phyloP scores from a whole-genome alignment of 2,329 filamentous ascomycete genomes.

The Paraphoma sp. region DNA sequence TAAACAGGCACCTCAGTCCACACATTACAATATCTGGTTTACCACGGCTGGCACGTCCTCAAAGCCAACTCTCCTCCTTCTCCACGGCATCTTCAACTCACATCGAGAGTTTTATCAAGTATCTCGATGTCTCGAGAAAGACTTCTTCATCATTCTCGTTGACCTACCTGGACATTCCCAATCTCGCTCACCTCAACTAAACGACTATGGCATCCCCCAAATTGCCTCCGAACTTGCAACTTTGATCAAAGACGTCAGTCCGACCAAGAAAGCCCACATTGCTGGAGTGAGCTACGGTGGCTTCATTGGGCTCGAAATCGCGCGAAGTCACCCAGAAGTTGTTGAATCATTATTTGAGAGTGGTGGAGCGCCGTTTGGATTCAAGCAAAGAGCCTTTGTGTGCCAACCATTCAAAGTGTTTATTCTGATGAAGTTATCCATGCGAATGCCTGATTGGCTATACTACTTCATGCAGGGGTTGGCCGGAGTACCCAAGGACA shows the following conservation, averaged over 20 bases:
- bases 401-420: not conserved
- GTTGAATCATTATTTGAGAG: conserved; percentile 13
- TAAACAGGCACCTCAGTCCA: not conserved
- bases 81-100: conserved; percentile 5
- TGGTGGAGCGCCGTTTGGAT: conserved; percentile 6
- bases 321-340: conserved; percentile 12
- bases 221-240: conserved; percentile 9
- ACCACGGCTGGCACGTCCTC: not conserved
- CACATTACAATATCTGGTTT: not conserved
- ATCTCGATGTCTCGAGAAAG: conserved; percentile 3
- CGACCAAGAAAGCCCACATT: conserved; percentile 11
- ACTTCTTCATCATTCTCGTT: conserved; percentile 14
- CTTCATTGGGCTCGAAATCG: conserved; percentile 14
- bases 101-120: conserved; percentile 6
- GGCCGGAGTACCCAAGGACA: not conserved
- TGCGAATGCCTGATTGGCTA: not conserved
- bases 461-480: not conserved
- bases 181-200: conserved; percentile 3
- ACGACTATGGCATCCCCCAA: not conserved
- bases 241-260: conserved; percentile 8
- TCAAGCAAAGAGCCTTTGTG: not conserved
- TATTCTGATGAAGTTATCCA: not conserved
- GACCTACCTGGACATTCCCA: conserved; percentile 17
- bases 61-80: conserved; percentile 3
- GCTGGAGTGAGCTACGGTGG: conserved; percentile 23